phyloP scores from a whole-genome alignment of 106 monocot species.

The Dioscorea alata region DNA sequence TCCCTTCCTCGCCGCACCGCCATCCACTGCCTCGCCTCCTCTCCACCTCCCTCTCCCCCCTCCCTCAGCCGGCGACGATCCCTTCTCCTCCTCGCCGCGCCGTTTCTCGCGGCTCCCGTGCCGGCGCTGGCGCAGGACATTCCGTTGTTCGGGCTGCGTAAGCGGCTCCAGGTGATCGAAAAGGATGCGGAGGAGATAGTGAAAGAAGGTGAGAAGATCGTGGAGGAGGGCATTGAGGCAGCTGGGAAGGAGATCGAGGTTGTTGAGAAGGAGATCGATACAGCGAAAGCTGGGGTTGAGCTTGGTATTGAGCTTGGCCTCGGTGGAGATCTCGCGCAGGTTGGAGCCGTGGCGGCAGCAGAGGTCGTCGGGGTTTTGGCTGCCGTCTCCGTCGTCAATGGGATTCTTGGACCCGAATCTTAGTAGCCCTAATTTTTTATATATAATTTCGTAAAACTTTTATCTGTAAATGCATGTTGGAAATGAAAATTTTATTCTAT shows the following conservation, averaged over 20 bases:
- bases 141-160: constrained; percentile 67
- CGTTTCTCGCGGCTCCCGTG: neutral
- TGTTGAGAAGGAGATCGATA: constrained; percentile 1
- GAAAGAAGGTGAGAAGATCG: constrained; percentile 23
- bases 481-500: neutral
- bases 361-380: constrained; percentile 76
- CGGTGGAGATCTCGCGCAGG: constrained; percentile 58
- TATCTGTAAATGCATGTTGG: neutral
- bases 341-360: constrained; percentile 58
- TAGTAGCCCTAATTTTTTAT: constrained; percentile 21
- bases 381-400: constrained; percentile 79
- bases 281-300: neutral
- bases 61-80: constrained; percentile 16
- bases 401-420: constrained; percentile 68
- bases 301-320: constrained; percentile 5
- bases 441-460: neutral
- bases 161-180: constrained; percentile 60
- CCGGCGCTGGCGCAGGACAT: constrained; percentile 51
- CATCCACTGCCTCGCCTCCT: constrained; percentile 3
- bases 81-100: constrained; percentile 28
- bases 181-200: constrained; percentile 59
- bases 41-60: constrained; percentile 3
- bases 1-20: constrained; percentile 7
- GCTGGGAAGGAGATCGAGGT: constrained; percentile 29
- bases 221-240: constrained; percentile 32